Conservation (phyloP, 2,329 filamentous ascomycete species). For the Neoarthrinium moseri region DNA sequence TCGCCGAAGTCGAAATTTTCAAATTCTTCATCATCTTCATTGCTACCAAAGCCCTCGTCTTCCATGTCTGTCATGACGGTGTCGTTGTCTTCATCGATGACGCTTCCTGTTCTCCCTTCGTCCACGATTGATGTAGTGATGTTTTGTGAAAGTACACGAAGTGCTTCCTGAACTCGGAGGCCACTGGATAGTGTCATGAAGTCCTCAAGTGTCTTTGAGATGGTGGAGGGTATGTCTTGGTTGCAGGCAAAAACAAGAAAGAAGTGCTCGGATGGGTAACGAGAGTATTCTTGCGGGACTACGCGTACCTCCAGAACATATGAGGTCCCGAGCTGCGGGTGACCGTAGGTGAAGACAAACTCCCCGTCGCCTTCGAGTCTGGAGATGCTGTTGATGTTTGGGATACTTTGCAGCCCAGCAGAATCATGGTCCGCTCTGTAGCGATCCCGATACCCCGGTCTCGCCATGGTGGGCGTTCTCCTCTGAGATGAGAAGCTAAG, state of each 20-base stretch:
- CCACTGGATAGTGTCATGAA: slow-evolving; percentile 17
- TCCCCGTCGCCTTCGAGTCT: slow-evolving; percentile 71
- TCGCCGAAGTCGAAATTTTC: slow-evolving; percentile 31
- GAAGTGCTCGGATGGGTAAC: slow-evolving; percentile 20
- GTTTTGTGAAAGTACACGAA: slow-evolving; percentile 26
- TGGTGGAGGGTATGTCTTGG: slow-evolving; percentile 13
- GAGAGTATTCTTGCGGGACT: slow-evolving; percentile 31
- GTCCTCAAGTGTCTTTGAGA: slow-evolving; percentile 20
- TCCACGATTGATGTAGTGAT: slow-evolving; percentile 22
- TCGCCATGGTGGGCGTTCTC: slow-evolving; percentile 1
- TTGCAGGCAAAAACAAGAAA: slow-evolving; percentile 24
- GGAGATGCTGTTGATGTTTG: slow-evolving; percentile 48
- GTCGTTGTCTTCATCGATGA: slow-evolving; percentile 16
- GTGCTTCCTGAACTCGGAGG: slow-evolving; percentile 19
- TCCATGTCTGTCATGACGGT: slow-evolving; percentile 17
- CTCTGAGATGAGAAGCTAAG: background rate
- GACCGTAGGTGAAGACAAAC: slow-evolving; percentile 58
- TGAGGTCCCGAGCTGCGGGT: slow-evolving; percentile 20
- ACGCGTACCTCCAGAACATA: slow-evolving; percentile 34
- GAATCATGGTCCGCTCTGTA: slow-evolving; percentile 22
- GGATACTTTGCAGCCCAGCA: slow-evolving; percentile 14
- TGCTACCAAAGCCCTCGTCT: slow-evolving; percentile 9
- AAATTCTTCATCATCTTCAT: slow-evolving; percentile 26
- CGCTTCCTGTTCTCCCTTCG: too few relatives aligned
- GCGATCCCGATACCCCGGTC: slow-evolving; percentile 9